A percentile compares a stretch with the other conserved stretches of the same genome.
Evolutionary conservation across 768 basidiomycete species (phyloP).

Genomic region (Hydnomerulius pinastri): DNA sequence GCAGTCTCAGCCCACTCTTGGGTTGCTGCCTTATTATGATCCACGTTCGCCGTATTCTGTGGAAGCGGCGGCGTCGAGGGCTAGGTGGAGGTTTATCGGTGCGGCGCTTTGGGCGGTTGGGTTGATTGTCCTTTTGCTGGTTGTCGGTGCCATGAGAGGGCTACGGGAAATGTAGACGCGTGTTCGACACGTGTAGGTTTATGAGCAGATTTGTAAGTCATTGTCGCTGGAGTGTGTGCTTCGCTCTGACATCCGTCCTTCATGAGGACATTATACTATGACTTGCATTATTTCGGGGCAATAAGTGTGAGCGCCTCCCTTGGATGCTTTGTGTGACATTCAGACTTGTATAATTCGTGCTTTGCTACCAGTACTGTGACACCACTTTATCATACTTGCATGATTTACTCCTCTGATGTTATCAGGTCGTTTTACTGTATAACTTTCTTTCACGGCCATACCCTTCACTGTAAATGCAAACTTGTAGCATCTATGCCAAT

Average conservation of each 20-base stretch:
- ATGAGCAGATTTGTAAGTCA: not conserved
- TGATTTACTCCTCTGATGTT: not conserved
- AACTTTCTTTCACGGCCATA: not conserved
- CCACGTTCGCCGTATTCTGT: conserved; percentile 41
- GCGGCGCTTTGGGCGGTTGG: conserved; percentile 41
- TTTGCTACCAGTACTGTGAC: not conserved
- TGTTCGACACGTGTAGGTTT: not conserved
- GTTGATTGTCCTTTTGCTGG: conserved; percentile 30
- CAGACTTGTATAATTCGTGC: not conserved
- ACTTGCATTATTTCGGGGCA: too few species aligned
- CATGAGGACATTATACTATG: too few species aligned
- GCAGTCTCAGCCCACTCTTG: conserved; percentile 36
- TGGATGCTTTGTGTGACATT: too few species aligned
- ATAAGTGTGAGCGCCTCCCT: too few species aligned
- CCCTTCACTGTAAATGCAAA: not conserved
- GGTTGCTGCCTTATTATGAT: conserved; percentile 44
- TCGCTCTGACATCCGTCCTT: too few species aligned
- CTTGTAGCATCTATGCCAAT: too few species aligned
- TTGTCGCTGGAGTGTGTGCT: too few species aligned
- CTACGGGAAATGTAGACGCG: conserved; percentile 3
- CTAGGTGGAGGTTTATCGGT: conserved; percentile 45
- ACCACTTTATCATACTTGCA: not conserved
- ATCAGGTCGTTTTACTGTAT: too few species aligned
- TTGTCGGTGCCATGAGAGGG: conserved; percentile 26
- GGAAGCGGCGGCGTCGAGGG: conserved; percentile 38